phyloP scores from a whole-genome alignment of 2,329 filamentous ascomycete genomes.

The Phyllosticta ampelicida region DNA sequence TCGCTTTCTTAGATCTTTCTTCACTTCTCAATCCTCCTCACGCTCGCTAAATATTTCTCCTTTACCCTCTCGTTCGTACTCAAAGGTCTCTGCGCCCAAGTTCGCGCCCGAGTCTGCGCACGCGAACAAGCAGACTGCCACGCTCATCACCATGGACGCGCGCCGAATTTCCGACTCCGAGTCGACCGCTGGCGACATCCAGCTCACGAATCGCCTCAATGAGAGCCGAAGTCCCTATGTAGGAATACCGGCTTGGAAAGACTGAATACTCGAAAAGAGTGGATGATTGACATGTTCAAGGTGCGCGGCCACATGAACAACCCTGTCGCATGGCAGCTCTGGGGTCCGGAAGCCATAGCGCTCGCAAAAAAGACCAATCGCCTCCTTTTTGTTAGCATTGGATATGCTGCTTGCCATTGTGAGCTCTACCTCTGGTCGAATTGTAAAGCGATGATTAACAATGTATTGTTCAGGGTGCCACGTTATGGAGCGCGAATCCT shows the following conservation, averaged over 20 bases:
- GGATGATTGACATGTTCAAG: slow-evolving; percentile 25
- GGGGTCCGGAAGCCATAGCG: slow-evolving; percentile 65
- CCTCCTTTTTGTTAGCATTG: slow-evolving; percentile 86
- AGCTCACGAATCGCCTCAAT: slow-evolving; percentile 40
- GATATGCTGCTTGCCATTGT: slow-evolving; percentile 95
- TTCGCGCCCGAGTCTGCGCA: neutral
- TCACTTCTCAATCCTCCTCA: neutral
- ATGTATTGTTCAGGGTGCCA: slow-evolving; percentile 42
- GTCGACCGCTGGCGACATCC: neutral
- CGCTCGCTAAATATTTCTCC: neutral
- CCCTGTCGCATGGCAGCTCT: slow-evolving; percentile 83
- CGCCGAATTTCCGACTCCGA: slow-evolving; percentile 14
- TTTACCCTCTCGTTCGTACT: neutral
- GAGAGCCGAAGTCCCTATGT: slow-evolving; percentile 60
- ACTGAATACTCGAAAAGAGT: neutral
- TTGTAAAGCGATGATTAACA: slow-evolving; percentile 2
- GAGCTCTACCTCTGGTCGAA: slow-evolving; percentile 26
- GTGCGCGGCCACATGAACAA: slow-evolving; percentile 68
- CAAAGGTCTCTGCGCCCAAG: neutral
- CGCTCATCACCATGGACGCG: slow-evolving; percentile 21
- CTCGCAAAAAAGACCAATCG: slow-evolving; percentile 74
- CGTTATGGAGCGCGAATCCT: slow-evolving; percentile 88
- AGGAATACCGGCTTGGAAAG: slow-evolving; percentile 16
- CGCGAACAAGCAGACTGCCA: neutral
- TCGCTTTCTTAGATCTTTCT: neutral